These are phyloP conservation scores for Aureobasidium mangrovei DNA, from an alignment of 2,329 filamentous ascomycete species.

Conservation along the genomic window DNA sequence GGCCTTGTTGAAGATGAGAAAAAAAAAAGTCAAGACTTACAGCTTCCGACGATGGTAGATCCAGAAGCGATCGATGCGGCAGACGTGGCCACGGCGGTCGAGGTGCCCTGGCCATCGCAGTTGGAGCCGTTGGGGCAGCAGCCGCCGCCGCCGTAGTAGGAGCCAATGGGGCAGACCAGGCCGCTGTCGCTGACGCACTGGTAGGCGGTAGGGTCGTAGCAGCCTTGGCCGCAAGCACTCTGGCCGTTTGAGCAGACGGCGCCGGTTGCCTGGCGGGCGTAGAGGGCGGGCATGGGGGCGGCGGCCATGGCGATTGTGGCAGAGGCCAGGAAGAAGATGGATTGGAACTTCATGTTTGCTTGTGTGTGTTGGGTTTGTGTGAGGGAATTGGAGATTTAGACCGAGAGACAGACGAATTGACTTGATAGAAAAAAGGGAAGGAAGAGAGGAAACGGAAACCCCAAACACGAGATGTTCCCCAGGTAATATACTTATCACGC, in stretches of 20 bases:
- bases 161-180: not conserved
- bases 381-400: not conserved
- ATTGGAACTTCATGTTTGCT: slow-evolving; percentile 5
- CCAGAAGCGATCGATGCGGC: not conserved
- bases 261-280: not conserved
- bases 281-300: slow-evolving; percentile 2
- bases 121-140: slow-evolving; percentile 10
- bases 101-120: slow-evolving; percentile 12
- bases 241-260: slow-evolving; percentile 5
- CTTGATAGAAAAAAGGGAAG: not conserved
- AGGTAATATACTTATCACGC: slow-evolving; percentile 8
- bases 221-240: slow-evolving; percentile 5
- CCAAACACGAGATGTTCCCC: not conserved
- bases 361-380: not conserved
- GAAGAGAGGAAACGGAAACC: not conserved
- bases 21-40: slow-evolving; percentile 1
- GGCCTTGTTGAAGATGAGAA: not conserved
- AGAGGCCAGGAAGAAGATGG: slow-evolving; percentile 7
- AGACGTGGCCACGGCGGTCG: not conserved
- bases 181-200: not conserved
- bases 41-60: slow-evolving; percentile 11
- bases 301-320: slow-evolving; percentile 4
- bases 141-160: not conserved
- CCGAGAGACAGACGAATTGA: too few relatives aligned
- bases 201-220: slow-evolving; percentile 11